phyloP scores from a whole-genome alignment of 2,329 filamentous ascomycete species.

The Knufia fluminis region DNA sequence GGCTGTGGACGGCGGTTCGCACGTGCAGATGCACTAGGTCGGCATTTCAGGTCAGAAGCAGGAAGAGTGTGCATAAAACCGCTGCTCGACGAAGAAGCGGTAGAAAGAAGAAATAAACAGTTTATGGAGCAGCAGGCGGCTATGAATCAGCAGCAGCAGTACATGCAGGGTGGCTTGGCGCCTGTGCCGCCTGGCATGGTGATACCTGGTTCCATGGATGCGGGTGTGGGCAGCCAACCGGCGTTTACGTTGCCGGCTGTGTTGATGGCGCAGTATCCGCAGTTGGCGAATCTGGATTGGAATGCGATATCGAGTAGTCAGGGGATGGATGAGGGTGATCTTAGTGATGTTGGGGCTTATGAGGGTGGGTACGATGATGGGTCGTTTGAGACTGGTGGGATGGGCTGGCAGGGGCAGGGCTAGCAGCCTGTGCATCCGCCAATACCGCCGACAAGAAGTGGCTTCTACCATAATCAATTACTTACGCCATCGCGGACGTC shows the following conservation, averaged over 20 bases:
- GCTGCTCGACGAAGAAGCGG: conserved; percentile 86
- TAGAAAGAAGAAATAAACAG: conserved; percentile 67
- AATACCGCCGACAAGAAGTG: too few species aligned
- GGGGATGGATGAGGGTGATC: conserved; percentile 49
- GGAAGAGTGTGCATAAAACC: conserved; percentile 95
- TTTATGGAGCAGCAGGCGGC: conserved; percentile 58
- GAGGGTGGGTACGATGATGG: conserved; percentile 5
- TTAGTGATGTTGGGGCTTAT: conserved; percentile 48
- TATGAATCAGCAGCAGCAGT: conserved; percentile 46
- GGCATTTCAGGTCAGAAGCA: conserved; percentile 92
- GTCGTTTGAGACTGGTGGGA: not conserved
- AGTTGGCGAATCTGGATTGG: conserved; percentile 86
- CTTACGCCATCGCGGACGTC: too few species aligned
- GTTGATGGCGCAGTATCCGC: conserved; percentile 83
- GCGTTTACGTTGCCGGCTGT: conserved; percentile 73
- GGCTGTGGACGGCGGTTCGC: conserved; percentile 90
- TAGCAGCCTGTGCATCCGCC: not conserved
- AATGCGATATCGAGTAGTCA: conserved; percentile 52
- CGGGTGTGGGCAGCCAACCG: conserved; percentile 46
- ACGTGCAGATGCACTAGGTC: conserved; percentile 84
- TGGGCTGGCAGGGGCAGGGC: conserved; percentile 8
- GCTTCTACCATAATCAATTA: too few species aligned
- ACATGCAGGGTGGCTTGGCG: conserved; percentile 41
- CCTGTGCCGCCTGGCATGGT: conserved; percentile 49
- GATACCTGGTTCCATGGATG: conserved; percentile 45